A percentile compares a stretch with the other conserved stretches of the same genome.
phyloP scores from a whole-genome alignment of 495 filamentous ascomycete species.

The Thermothielavioides terrestris region DNA sequence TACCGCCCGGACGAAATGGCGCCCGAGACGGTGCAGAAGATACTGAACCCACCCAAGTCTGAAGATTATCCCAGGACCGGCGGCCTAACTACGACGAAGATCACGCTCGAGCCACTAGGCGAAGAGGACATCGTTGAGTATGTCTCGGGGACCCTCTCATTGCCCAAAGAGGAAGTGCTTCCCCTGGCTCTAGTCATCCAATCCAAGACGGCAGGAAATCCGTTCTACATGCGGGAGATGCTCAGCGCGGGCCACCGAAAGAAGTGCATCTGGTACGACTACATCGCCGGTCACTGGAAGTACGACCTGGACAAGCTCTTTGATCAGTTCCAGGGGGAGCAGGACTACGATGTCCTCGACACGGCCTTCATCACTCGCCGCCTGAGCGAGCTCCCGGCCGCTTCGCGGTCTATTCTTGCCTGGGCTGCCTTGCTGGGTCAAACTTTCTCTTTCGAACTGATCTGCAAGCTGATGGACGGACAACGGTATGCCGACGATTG shows the following conservation, averaged over 20 bases:
- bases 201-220: slow-evolving; percentile 74
- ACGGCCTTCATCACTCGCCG: slow-evolving; percentile 70
- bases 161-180: slow-evolving; percentile 50
- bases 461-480: slow-evolving; percentile 66
- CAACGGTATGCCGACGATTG: slow-evolving; percentile 48
- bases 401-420: slow-evolving; percentile 66
- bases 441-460: slow-evolving; percentile 67
- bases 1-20: slow-evolving; percentile 48
- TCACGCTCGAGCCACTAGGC: slow-evolving; percentile 56
- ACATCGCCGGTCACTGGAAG: slow-evolving; percentile 68
- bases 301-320: slow-evolving; percentile 79
- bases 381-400: slow-evolving; percentile 63
- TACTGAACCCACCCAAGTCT: slow-evolving; percentile 39
- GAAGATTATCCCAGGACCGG: slow-evolving; percentile 38
- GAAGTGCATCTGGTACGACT: slow-evolving; percentile 81
- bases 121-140: slow-evolving; percentile 71
- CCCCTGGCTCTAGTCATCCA: slow-evolving; percentile 65
- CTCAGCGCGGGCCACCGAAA: slow-evolving; percentile 79
- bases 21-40: slow-evolving; percentile 36
- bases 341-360: slow-evolving; percentile 68
- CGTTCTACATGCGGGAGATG: slow-evolving; percentile 85
- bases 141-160: slow-evolving; percentile 63
- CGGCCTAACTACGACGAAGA: slow-evolving; percentile 49
- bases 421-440: slow-evolving; percentile 77
- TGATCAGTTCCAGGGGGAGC: slow-evolving; percentile 65